Base-by-base conservation (phyloP, 352 stramenopile species). In the Discostella stelligera region DNA sequence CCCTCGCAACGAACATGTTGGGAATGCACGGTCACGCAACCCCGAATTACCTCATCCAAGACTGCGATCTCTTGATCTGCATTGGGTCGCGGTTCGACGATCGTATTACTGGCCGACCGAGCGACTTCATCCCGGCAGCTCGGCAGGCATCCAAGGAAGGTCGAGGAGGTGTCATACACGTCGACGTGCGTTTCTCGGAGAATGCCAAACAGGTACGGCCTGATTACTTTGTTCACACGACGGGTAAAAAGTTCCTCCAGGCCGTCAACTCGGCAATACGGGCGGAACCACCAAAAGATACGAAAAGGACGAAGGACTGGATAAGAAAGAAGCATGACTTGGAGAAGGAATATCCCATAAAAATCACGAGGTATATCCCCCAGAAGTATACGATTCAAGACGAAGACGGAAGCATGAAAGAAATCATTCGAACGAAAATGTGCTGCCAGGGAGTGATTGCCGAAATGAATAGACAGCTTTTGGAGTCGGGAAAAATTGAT, bases 21-120 rank as follows among this genome's bases (percentile, higher is more conserved):
- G 95, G 96, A 46, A 98, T 98, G 96, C 96, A 98, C 86, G 96
- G 95, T 6, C 97, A 96, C 20, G 94, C 96, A 49, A 98, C 97
- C 72, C 95, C 96, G 46, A 98, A 98, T 89, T 98, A 97, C 69
- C 91, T 96, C 60, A 96, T 98, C 63, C 95, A 98, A 87, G 94
- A 98, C 50, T 89, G 95, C 16, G 96, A 98, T 80, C 92, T 97
- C 37, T 90, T 98, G 63, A 95, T 98, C 60, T 95, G 94, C 20
- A 89, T 98, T 53, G 96, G 96, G 50, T 96, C 95, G 49, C 93
- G 96, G 60, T 98, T 98, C 70, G 96, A 98, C 77, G 96, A 98
- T 88, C 95, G 96, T 79, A 96, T 98, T 66, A 98, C 95, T 5
- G 94, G 95, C 39, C 90, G 94, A 82, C 94, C 97, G 27, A 87